A percentile compares a stretch with the other conserved stretches of the same genome.
Evolutionary conservation across 176 grass and related monocot genomes (phyloP).

Genomic region (Oryza nivara): DNA sequence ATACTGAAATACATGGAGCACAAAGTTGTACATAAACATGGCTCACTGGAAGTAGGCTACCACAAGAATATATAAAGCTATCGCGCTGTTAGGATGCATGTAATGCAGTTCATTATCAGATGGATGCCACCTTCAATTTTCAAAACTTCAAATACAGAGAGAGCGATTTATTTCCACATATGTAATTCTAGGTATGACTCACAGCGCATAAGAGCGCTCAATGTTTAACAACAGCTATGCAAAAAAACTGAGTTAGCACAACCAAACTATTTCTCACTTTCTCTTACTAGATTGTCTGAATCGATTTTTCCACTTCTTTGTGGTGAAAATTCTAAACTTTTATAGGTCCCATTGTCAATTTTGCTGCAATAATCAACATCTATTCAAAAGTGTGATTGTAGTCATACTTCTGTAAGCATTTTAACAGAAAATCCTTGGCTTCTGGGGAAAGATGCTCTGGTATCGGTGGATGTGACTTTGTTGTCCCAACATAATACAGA

Average conservation of each 20-base stretch:
- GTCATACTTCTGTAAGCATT: constrained; percentile 92
- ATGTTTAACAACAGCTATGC: too few species aligned
- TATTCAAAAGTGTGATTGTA: constrained; percentile 25
- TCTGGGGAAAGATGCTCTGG: constrained; percentile 88
- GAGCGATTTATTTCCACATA: neutral
- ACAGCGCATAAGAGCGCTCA: neutral
- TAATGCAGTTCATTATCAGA: neutral
- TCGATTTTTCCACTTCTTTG: neutral
- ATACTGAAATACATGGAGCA: constrained; percentile 10
- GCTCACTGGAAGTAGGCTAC: neutral
- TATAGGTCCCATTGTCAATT: constrained; percentile 3
- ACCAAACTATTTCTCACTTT: constrained; percentile 11
- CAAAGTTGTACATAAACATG: neutral
- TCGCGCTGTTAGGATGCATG: constrained; percentile 6
- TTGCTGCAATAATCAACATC: neutral
- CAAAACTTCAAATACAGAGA: neutral
- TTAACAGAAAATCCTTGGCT: constrained; percentile 88
- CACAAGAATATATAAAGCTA: constrained; percentile 19
- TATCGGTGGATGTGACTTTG: constrained; percentile 94
- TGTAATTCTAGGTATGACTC: neutral
- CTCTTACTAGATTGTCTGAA: constrained; percentile 21
- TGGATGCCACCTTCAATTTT: neutral
- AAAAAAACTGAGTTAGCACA: neutral
- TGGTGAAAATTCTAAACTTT: constrained; percentile 35
- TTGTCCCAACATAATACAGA: constrained; percentile 88